A percentile compares a stretch with the other conserved stretches of the same genome.
These are phyloP conservation scores for Bipolaris zeicola DNA, from an alignment of 2,329 filamentous ascomycete genomes.

Conservation along the genomic window DNA sequence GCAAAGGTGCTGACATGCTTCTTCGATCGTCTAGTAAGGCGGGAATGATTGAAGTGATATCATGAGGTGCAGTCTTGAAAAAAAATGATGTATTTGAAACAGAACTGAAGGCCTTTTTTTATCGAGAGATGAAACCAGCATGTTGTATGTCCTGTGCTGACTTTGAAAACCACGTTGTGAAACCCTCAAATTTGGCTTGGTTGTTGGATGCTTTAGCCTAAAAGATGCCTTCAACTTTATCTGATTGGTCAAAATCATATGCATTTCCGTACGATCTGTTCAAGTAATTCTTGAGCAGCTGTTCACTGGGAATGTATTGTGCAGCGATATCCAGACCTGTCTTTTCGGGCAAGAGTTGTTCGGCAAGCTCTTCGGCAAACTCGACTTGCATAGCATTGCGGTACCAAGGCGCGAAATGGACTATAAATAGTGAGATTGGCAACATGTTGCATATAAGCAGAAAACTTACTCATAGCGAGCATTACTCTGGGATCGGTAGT, in stretches of 20 bases:
- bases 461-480: constrained; percentile 46
- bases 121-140: not conserved
- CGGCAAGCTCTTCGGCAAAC: constrained; percentile 57
- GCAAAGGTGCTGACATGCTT: constrained; percentile 13
- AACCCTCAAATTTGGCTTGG: not conserved
- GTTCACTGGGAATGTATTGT: constrained; percentile 54
- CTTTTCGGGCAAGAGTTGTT: constrained; percentile 51
- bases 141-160: not conserved
- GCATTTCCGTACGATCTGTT: constrained; percentile 65
- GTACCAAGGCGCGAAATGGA: constrained; percentile 64
- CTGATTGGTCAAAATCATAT: constrained; percentile 64
- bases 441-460: not conserved
- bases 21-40: not conserved
- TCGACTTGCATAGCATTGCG: constrained; percentile 64
- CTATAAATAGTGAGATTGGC: constrained; percentile 14
- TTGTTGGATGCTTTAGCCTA: constrained; percentile 3
- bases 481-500: constrained; percentile 53
- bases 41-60: not conserved
- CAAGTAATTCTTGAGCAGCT: constrained; percentile 57
- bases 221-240: constrained; percentile 36
- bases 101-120: too few relatives aligned
- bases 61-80: not conserved
- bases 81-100: not conserved
- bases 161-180: not conserved
- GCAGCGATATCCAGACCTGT: constrained; percentile 57